A percentile compares a stretch with the other conserved stretches of the same genome.
phyloP scores from a whole-genome alignment of 495 filamentous ascomycete species.

The Podospora conica region DNA sequence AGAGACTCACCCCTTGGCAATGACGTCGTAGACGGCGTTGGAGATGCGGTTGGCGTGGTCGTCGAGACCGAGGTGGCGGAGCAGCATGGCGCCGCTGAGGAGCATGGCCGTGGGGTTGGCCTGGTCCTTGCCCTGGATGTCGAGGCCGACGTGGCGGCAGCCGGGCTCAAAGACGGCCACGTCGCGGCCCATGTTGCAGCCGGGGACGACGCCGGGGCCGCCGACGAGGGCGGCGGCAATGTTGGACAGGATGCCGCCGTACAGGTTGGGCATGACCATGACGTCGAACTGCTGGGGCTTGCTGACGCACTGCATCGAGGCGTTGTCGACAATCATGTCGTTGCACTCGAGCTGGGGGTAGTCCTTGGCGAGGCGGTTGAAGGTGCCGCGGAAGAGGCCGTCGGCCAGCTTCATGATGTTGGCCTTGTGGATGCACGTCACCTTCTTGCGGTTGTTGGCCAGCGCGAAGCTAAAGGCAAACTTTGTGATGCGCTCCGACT shows the following conservation, averaged over 20 bases:
- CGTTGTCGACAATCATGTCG: conserved; percentile 99
- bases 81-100: conserved; percentile 90
- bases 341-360: conserved; percentile 90
- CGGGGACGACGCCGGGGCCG: conserved; percentile 92
- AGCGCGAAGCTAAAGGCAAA: conserved; percentile 97
- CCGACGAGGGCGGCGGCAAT: conserved; percentile 98
- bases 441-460: conserved; percentile 97
- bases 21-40: conserved; percentile 94
- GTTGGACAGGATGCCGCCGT: conserved; percentile 98
- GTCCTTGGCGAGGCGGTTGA: conserved; percentile 85
- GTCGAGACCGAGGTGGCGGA: conserved; percentile 92
- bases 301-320: conserved; percentile 96
- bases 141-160: conserved; percentile 95
- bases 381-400: conserved; percentile 95
- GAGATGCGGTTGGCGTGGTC: conserved; percentile 97
- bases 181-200: conserved; percentile 98
- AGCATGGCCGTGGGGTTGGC: conserved; percentile 96
- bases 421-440: conserved; percentile 98
- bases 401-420: conserved; percentile 99
- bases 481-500: conserved; percentile 97
- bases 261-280: conserved; percentile 99
- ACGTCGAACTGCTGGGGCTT: conserved; percentile 97
- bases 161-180: conserved; percentile 98
- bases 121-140: conserved; percentile 98
- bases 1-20: conserved; percentile 75